Evolutionary conservation across 106 monocot genomes (phyloP).

Genomic region (Apostasia shenzhenica): DNA sequence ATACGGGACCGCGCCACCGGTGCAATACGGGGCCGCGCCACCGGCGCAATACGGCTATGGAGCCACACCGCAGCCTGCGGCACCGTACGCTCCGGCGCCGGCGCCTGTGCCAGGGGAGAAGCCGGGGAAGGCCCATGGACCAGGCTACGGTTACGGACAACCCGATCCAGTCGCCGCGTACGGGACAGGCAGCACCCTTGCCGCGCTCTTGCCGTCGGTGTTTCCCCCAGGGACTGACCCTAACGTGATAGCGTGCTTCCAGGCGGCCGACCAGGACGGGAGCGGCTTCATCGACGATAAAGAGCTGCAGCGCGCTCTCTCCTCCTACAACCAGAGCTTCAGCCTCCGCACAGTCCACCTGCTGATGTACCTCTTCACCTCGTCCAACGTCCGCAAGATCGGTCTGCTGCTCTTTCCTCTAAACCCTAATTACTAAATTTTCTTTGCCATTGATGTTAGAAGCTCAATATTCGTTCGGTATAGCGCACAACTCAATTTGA

Average conservation of each 20-base stretch:
- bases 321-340: conserved; percentile 81
- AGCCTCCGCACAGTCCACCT: conserved; percentile 90
- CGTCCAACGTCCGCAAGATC: conserved; percentile 75
- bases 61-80: background rate
- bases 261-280: conserved; percentile 77
- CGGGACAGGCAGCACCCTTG: conserved; percentile 34
- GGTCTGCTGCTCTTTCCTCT: conserved; percentile 29
- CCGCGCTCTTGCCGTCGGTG: conserved; percentile 62
- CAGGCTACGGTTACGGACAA: background rate
- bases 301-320: conserved; percentile 83
- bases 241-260: conserved; percentile 81
- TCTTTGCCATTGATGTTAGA: too few species aligned
- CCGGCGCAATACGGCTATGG: background rate
- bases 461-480: too few species aligned
- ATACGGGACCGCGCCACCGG: too few species aligned
- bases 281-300: conserved; percentile 92
- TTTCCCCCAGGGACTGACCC: conserved; percentile 96
- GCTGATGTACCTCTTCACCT: conserved; percentile 94
- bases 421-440: too few species aligned
- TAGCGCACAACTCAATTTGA: too few species aligned
- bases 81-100: background rate
- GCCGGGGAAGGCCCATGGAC: background rate
- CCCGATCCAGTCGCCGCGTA: conserved; percentile 4
- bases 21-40: too few species aligned
- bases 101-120: background rate